Percentiles rank a stretch among this genome's conserved stretches.
Conservation (phyloP, 345 rosid genomes). For the Physaria fendleri region DNA sequence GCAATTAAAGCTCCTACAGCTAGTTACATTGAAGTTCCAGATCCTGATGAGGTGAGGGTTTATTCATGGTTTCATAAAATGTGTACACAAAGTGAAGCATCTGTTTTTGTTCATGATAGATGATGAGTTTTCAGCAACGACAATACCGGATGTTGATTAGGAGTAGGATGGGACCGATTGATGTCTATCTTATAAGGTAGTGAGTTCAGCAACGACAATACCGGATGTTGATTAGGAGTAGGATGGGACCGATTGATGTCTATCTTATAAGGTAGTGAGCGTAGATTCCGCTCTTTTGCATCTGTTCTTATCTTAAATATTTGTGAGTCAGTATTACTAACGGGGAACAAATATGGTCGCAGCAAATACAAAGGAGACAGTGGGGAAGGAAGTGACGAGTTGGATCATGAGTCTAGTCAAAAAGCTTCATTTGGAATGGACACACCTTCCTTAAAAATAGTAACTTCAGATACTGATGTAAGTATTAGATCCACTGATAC, state of each 20-base stretch:
- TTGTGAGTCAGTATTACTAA: not conserved
- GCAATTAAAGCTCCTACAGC: conserved; percentile 69
- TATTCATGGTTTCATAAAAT: not conserved
- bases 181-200: conserved; percentile 56
- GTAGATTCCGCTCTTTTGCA: not conserved
- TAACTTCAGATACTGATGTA: conserved; percentile 49
- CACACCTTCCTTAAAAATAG: conserved; percentile 50
- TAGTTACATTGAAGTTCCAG: conserved; percentile 67
- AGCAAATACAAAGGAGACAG: conserved; percentile 45
- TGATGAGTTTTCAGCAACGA: conserved; percentile 38
- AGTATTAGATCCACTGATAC: conserved; percentile 18
- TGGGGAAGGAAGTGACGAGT: conserved; percentile 23
- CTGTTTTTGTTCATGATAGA: conserved; percentile 31
- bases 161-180: conserved; percentile 63
- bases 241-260: conserved; percentile 58
- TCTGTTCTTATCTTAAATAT: not conserved
- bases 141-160: conserved; percentile 60
- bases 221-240: conserved; percentile 62
- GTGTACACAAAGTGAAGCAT: not conserved
- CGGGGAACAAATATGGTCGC: conserved; percentile 22
- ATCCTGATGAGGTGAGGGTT: conserved; percentile 55
- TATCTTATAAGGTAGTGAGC: conserved; percentile 50
- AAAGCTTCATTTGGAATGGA: conserved; percentile 16
- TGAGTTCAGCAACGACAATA: conserved; percentile 49
- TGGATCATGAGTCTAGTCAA: conserved; percentile 17